Evolutionary conservation across 495 filamentous ascomycete species (phyloP), one percentile per base, ranked within the genome.

Genomic region (Hypoxylon lenormandii): DNA sequence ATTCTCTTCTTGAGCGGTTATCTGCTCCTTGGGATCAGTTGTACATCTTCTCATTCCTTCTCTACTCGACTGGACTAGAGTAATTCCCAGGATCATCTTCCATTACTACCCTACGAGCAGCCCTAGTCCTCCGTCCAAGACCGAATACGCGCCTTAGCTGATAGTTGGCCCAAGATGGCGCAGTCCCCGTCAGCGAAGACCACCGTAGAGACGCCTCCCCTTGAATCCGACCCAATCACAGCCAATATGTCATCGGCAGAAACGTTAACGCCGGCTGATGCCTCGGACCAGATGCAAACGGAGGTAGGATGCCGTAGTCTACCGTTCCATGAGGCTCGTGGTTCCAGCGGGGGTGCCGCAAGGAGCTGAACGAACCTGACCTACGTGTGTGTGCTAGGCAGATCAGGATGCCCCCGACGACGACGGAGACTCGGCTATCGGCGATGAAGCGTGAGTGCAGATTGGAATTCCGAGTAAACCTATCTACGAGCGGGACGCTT

Each of bases 361-460:
- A 19, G 11, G n/a, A 58, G 11, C 21, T 21, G 11, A 43, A 30
- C 16, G 6, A 30, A 37, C 28, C 48, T 62, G 37, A 62, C 38
- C 18, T 12, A 33, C 12, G 23, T 8, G 7, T 28, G 13, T 7
- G 7, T 40, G 19, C 4, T 55, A 63, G 60, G 16, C 18, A 21
- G 60, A 63, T 48, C 16, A 49, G 28, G 69, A 72, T 11, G 49
- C 28, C 10, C 51, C 72, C 23, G 69, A 72, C n/a, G n/a, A n/a
- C 22, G 78, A 81, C 42, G 54, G 30, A 21, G 79, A 81, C 36
- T 81, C 79, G 2, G 66, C 74, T 0, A 66, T 76, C 16, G 77
- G 72, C 28, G 70, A 75, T 21, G 76, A 77, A 43, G 28, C 69
- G 74, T 76, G 59, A 67, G 74, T 69, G 4, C 13, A 38, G 26